Conservation (phyloP, 2,329 filamentous ascomycete species). For the Rosellinia necatrix region DNA sequence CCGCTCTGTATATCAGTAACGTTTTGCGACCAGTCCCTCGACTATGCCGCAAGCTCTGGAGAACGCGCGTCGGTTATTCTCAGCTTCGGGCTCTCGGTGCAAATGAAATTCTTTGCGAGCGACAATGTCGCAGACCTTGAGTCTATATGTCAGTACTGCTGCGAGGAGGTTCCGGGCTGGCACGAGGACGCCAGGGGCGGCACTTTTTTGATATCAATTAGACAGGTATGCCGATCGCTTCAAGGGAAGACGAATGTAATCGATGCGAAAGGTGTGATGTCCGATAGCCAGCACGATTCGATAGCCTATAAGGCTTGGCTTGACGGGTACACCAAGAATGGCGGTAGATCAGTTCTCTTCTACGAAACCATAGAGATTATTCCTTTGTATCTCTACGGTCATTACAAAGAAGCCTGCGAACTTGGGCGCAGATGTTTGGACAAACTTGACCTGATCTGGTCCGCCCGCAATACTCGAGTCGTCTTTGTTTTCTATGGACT, state of each 20-base stretch:
- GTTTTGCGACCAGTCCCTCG: slow-evolving; percentile 68
- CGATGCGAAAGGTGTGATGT: slow-evolving; percentile 62
- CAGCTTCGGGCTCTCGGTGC: slow-evolving; percentile 69
- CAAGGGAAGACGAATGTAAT: slow-evolving; percentile 71
- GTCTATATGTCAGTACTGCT: slow-evolving; percentile 71
- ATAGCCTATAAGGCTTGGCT: slow-evolving; percentile 64
- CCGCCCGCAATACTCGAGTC: slow-evolving; percentile 60
- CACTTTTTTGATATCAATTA: slow-evolving; percentile 66
- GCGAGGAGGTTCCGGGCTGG: slow-evolving; percentile 76
- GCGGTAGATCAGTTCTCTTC: slow-evolving; percentile 66
- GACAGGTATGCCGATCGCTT: slow-evolving; percentile 70
- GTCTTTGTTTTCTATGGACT: slow-evolving; percentile 65
- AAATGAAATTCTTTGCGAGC: slow-evolving; percentile 70
- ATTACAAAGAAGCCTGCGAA: slow-evolving; percentile 63
- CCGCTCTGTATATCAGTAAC: slow-evolving; percentile 62
- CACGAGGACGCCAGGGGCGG: slow-evolving; percentile 72
- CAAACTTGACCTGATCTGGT: slow-evolving; percentile 59
- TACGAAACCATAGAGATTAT: slow-evolving; percentile 71
- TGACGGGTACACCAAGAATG: slow-evolving; percentile 56
- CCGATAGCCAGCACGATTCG: slow-evolving; percentile 69
- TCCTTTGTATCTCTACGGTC: slow-evolving; percentile 66
- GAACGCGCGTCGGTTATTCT: slow-evolving; percentile 75
- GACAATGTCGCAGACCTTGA: slow-evolving; percentile 73
- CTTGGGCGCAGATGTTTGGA: slow-evolving; percentile 57
- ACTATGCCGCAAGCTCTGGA: slow-evolving; percentile 68